These are phyloP conservation scores for Suillus discolor DNA, from an alignment of 768 basidiomycete genomes.

Conservation along the genomic window DNA sequence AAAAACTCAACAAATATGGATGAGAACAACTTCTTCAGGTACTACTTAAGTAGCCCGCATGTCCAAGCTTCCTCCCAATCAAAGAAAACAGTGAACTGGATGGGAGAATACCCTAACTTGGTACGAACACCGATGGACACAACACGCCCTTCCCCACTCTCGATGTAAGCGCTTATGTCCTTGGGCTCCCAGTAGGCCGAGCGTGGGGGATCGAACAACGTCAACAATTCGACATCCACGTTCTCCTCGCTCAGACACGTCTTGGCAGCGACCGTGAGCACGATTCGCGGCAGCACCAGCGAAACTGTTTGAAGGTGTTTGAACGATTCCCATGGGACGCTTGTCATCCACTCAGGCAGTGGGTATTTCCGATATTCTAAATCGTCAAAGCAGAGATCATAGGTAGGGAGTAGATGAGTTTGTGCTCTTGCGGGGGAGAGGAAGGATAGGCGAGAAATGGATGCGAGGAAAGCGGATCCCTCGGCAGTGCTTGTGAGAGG, in stretches of 20 bases:
- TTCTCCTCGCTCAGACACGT: background rate
- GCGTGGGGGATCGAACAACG: background rate
- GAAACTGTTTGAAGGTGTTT: constrained; percentile 22
- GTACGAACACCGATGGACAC: background rate
- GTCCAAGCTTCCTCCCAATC: constrained; percentile 6
- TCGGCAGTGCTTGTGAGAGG: constrained; percentile 33
- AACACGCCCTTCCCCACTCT: background rate
- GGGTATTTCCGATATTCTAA: background rate
- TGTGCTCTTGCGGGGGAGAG: constrained; percentile 10
- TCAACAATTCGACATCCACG: background rate
- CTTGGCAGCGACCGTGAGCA: background rate
- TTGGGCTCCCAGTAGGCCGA: background rate
- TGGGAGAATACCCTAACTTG: no score
- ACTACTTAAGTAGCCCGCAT: background rate
- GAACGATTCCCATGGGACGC: constrained; percentile 36
- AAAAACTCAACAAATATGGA: background rate
- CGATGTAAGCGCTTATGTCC: background rate
- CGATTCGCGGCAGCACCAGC: background rate
- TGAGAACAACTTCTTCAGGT: background rate
- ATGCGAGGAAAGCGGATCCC: constrained; percentile 36
- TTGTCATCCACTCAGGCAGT: constrained; percentile 24
- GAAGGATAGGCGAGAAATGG: constrained; percentile 41
- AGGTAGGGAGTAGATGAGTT: background rate
- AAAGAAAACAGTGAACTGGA: background rate
- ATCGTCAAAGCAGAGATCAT: background rate